These are phyloP conservation scores for Sporothrix pallida DNA, from an alignment of 2,329 filamentous ascomycete species.

Conservation along the genomic window DNA sequence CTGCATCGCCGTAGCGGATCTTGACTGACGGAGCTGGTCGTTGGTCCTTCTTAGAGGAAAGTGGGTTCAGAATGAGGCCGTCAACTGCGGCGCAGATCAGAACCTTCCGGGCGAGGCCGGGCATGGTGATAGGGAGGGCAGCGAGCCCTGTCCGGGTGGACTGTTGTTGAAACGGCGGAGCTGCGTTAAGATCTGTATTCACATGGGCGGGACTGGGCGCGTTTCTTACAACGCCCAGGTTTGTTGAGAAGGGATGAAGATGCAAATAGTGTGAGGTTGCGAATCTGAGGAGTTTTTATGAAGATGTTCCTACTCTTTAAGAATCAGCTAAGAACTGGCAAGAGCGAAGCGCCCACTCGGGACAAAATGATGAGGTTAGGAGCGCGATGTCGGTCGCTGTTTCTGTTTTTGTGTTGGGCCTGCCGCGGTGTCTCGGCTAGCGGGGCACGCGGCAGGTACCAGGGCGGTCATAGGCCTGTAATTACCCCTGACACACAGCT, in stretches of 20 bases:
- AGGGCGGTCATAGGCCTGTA: conserved; percentile 27
- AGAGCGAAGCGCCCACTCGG: conserved; percentile 5
- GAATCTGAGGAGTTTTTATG: not conserved
- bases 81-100: conserved; percentile 81
- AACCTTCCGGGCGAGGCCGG: conserved; percentile 77
- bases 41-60: conserved; percentile 67
- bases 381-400: conserved; percentile 35
- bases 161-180: conserved; percentile 29
- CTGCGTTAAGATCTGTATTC: conserved; percentile 10
- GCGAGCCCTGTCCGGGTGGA: conserved; percentile 16
- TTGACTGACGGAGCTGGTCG: conserved; percentile 61
- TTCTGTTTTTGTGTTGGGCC: conserved; percentile 22
- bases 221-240: not conserved
- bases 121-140: conserved; percentile 59
- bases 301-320: not conserved
- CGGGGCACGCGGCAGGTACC: conserved; percentile 29
- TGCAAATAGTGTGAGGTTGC: not conserved
- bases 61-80: conserved; percentile 79
- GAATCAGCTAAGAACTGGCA: not conserved
- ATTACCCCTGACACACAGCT: not conserved
- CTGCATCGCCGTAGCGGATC: conserved; percentile 71
- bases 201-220: conserved; percentile 23
- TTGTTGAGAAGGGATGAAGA: not conserved
- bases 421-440: conserved; percentile 26
- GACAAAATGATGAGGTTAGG: conserved; percentile 19